phyloP scores from a whole-genome alignment of 1,284 basidiomycete species.

The Apiotrichum gracile region DNA sequence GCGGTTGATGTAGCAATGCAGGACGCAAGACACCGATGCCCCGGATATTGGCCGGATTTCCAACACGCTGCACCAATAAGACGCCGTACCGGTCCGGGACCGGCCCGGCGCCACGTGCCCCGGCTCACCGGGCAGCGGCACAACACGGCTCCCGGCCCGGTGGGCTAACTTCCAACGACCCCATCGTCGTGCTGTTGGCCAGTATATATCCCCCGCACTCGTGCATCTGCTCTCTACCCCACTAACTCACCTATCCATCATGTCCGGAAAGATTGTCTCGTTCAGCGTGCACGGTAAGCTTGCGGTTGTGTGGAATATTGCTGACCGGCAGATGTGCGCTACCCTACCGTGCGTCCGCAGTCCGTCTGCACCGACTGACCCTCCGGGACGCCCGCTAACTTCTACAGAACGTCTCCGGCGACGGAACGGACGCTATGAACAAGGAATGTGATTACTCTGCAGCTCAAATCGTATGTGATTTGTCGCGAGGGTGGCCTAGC shows the following conservation, averaged over 20 bases:
- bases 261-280: slow-evolving; percentile 38
- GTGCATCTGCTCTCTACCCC: background rate
- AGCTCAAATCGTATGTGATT: slow-evolving; percentile 62
- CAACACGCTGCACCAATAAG: too few species aligned
- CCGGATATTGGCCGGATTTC: too few species aligned
- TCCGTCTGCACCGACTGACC: background rate
- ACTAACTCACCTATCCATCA: slow-evolving; percentile 14
- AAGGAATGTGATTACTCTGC: slow-evolving; percentile 92
- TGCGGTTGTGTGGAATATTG: background rate
- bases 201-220: background rate
- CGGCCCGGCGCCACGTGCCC: too few species aligned
- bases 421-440: slow-evolving; percentile 89
- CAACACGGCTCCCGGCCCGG: too few species aligned
- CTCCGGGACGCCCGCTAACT: slow-evolving; percentile 11
- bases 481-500: background rate
- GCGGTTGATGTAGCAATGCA: too few species aligned
- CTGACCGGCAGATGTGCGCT: slow-evolving; percentile 61
- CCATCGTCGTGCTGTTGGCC: too few species aligned
- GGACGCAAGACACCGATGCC: too few species aligned
- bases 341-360: slow-evolving; percentile 58
- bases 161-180: too few species aligned
- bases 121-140: too few species aligned
- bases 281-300: slow-evolving; percentile 46
- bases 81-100: too few species aligned
- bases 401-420: slow-evolving; percentile 59